Percentiles rank a stretch among this genome's conserved stretches.
Evolutionary conservation across 352 stramenopile genomes (phyloP).

Genomic region (Halophytophthora batemanensis): DNA sequence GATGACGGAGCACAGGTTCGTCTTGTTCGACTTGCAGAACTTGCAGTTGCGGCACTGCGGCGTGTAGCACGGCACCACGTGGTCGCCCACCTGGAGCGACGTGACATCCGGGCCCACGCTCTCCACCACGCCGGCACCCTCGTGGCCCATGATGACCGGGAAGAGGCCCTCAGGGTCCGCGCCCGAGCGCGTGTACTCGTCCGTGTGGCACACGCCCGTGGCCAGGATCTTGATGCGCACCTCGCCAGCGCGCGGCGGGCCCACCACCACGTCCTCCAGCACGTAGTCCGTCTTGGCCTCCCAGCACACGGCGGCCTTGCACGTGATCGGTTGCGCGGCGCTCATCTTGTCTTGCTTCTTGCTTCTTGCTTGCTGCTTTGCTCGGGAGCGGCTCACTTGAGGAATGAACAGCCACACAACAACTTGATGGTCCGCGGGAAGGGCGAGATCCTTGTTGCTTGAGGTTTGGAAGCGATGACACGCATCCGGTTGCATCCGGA

Average conservation of each 20-base stretch:
- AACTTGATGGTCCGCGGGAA: no score
- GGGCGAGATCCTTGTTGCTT: no score
- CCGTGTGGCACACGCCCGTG: slow-evolving; percentile 85
- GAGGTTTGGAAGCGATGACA: no score
- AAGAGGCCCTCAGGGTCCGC: slow-evolving; percentile 80
- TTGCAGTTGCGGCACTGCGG: slow-evolving; percentile 89
- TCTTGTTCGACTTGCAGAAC: slow-evolving; percentile 87
- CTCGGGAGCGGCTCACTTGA: no score
- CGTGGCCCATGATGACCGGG: slow-evolving; percentile 86
- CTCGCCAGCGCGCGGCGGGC: slow-evolving; percentile 55
- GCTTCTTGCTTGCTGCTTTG: background rate
- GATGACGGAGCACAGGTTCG: slow-evolving; percentile 85
- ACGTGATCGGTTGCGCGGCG: slow-evolving; percentile 73
- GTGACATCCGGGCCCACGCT: slow-evolving; percentile 79
- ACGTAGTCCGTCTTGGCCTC: slow-evolving; percentile 82
- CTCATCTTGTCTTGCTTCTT: slow-evolving; percentile 29
- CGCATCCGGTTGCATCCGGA: no score
- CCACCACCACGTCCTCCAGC: slow-evolving; percentile 80
- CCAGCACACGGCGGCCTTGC: slow-evolving; percentile 89
- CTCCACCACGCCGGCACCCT: slow-evolving; percentile 81
- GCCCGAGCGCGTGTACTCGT: slow-evolving; percentile 85
- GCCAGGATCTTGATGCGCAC: slow-evolving; percentile 85
- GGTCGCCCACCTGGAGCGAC: slow-evolving; percentile 77
- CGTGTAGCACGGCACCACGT: slow-evolving; percentile 97
- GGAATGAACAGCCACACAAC: no score